phyloP scores from a whole-genome alignment of 2,329 filamentous ascomycete genomes.

The Sphaerulina vaccinii region DNA sequence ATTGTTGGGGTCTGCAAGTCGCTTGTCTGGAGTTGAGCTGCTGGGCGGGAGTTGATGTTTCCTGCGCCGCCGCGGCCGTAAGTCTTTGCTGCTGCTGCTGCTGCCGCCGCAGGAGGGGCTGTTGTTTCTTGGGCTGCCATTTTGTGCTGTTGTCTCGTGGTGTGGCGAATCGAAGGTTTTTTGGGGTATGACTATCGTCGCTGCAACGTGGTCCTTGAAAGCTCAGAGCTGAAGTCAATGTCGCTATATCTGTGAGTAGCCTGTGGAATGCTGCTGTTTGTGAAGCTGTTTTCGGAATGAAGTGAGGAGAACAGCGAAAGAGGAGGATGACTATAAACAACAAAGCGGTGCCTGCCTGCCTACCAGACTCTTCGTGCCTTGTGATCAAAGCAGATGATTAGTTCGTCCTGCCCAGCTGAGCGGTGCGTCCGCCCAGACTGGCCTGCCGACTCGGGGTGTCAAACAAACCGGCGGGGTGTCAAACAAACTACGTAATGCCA shows the following conservation, averaged over 20 bases:
- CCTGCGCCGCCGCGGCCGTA: constrained; percentile 71
- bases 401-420: no score
- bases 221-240: no score
- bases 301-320: neutral
- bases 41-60: constrained; percentile 48
- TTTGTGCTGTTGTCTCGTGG: neutral
- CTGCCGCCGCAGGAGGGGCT: no score
- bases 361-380: neutral
- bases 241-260: no score
- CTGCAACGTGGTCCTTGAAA: no score
- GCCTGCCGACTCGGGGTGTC: no score
- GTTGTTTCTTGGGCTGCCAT: neutral
- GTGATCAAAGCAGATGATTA: neutral
- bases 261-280: no score
- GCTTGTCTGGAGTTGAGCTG: constrained; percentile 41
- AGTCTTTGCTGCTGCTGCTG: constrained; percentile 1
- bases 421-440: no score
- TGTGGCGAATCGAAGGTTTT: no score
- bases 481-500: neutral
- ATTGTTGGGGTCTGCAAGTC: constrained; percentile 80
- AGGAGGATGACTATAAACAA: no score
- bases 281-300: neutral
- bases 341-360: neutral
- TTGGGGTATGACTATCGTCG: neutral
- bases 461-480: neutral